Conservation (phyloP, 805 yeast genomes). For the Saccharomycopsis amapae region DNA sequence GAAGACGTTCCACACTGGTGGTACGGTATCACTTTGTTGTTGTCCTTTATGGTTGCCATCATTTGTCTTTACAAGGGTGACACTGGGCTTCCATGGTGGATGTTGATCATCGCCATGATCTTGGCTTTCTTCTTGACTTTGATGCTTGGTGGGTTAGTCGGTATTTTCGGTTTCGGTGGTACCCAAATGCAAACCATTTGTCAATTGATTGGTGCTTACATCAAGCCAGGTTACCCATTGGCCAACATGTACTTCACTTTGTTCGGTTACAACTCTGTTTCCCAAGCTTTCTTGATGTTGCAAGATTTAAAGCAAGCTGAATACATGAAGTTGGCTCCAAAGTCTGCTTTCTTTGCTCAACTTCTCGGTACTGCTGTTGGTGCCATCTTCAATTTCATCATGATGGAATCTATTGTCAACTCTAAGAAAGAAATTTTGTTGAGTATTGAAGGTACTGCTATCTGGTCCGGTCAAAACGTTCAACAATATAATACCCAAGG, state of each 20-base stretch:
- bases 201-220: conserved; percentile 57
- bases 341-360: conserved; percentile 48
- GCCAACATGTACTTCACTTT: conserved; percentile 59
- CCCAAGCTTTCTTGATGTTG: conserved; percentile 46
- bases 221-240: conserved; percentile 52
- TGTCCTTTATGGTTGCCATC: conserved; percentile 33
- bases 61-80: conserved; percentile 38
- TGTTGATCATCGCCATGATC: conserved; percentile 34
- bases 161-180: conserved; percentile 43
- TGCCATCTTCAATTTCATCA: conserved; percentile 17
- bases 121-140: conserved; percentile 44
- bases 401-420: conserved; percentile 29
- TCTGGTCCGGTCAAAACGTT: conserved; percentile 33
- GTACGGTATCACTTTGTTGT: conserved; percentile 40
- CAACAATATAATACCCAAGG: conserved; percentile 32
- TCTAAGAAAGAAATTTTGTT: conserved; percentile 26
- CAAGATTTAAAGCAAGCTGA: conserved; percentile 58
- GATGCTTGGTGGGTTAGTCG: conserved; percentile 50
- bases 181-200: conserved; percentile 40
- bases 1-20: conserved; percentile 72
- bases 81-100: conserved; percentile 58
- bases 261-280: conserved; percentile 46
- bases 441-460: conserved; percentile 28
- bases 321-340: conserved; percentile 57
- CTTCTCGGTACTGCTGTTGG: conserved; percentile 39